phyloP scores from a whole-genome alignment of 2,329 filamentous ascomycete species.

The Aspergillus hiratsukae region DNA sequence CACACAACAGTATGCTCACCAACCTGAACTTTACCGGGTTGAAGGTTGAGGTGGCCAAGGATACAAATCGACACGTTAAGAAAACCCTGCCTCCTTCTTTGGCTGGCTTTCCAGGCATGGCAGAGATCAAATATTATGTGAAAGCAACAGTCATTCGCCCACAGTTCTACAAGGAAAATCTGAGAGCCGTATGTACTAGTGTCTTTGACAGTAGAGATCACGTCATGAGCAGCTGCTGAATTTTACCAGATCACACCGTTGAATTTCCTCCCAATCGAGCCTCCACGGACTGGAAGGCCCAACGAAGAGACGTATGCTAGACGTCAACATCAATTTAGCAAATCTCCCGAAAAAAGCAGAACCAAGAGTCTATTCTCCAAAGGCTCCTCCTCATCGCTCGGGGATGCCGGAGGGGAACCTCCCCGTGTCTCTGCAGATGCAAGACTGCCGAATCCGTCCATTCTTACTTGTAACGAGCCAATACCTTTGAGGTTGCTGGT shows the following conservation, averaged over 20 bases:
- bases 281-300: constrained; percentile 63
- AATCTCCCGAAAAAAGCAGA: constrained; percentile 36
- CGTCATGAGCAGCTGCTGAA: neutral
- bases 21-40: constrained; percentile 44
- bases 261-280: constrained; percentile 90
- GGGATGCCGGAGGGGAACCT: constrained; percentile 31
- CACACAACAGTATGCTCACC: constrained; percentile 42
- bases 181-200: constrained; percentile 48
- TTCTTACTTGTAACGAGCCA: constrained; percentile 84
- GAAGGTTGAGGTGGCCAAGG: constrained; percentile 42
- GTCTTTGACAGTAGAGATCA: neutral
- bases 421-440: constrained; percentile 72
- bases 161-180: constrained; percentile 85
- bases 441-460: constrained; percentile 77
- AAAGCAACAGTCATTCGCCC: constrained; percentile 94
- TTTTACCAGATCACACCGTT: constrained; percentile 51
- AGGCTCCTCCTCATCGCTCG: constrained; percentile 20
- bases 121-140: constrained; percentile 88
- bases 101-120: constrained; percentile 78
- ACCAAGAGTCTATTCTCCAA: constrained; percentile 59
- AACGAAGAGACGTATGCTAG: constrained; percentile 81
- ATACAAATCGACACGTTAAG: constrained; percentile 63
- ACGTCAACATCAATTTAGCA: constrained; percentile 59
- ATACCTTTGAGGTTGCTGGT: constrained; percentile 75
- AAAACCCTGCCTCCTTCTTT: constrained; percentile 84